Evolutionary conservation across 371 early-diverging fungal genomes (phyloP).

Genomic region (Nematocida sp.): DNA sequence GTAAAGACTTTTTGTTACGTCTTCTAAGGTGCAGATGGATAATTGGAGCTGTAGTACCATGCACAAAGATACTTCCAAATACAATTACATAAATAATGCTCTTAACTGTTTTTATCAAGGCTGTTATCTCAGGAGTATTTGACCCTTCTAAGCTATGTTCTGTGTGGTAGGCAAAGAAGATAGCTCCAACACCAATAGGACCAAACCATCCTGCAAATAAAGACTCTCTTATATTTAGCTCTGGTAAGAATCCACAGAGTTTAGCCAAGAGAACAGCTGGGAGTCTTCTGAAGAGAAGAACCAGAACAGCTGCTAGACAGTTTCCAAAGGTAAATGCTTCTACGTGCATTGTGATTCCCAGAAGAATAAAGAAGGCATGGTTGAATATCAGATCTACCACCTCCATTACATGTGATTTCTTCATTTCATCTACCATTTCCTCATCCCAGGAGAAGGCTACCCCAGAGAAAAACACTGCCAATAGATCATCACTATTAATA

Average conservation of each 20-base stretch:
- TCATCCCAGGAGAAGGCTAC: slow-evolving; percentile 73
- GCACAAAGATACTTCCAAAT: slow-evolving; percentile 51
- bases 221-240: slow-evolving; percentile 70
- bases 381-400: slow-evolving; percentile 79
- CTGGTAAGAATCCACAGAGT: slow-evolving; percentile 68
- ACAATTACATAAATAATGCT: slow-evolving; percentile 51
- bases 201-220: slow-evolving; percentile 90
- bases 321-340: slow-evolving; percentile 68
- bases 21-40: slow-evolving; percentile 53
- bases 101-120: slow-evolving; percentile 30
- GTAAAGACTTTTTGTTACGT: not conserved
- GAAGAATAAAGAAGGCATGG: slow-evolving; percentile 77
- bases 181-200: slow-evolving; percentile 79
- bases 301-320: slow-evolving; percentile 68
- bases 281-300: slow-evolving; percentile 74
- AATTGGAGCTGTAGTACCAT: slow-evolving; percentile 58
- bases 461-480: slow-evolving; percentile 81
- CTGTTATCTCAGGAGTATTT: not conserved
- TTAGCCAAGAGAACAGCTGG: slow-evolving; percentile 70
- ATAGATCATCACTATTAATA: slow-evolving; percentile 75
- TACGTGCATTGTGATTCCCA: slow-evolving; percentile 75
- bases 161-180: slow-evolving; percentile 65
- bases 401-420: slow-evolving; percentile 77
- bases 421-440: slow-evolving; percentile 76
- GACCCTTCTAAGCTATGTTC: not conserved